Conservation (phyloP, 148 eudicot species). For the Rhododendron henanense region DNA sequence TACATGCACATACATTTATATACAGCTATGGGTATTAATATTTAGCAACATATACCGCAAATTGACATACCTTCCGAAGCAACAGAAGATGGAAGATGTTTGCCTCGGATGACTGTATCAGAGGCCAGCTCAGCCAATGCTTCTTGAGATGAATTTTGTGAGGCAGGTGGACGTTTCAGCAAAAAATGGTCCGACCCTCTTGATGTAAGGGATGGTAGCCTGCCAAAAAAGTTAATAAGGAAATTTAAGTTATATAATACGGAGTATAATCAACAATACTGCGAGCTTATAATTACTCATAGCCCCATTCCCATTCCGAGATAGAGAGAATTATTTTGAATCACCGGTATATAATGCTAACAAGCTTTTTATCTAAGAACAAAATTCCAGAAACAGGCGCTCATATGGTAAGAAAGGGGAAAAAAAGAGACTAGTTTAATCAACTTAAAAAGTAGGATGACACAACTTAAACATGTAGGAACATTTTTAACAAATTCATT, state of each 20-base stretch:
- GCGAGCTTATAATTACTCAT: constrained; percentile 4
- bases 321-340: background rate
- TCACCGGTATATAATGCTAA: background rate
- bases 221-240: constrained; percentile 13
- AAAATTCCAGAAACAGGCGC: background rate
- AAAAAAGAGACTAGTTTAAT: background rate
- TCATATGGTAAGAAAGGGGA: background rate
- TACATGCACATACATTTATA: background rate
- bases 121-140: constrained; percentile 51
- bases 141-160: constrained; percentile 60
- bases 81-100: constrained; percentile 24
- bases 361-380: background rate
- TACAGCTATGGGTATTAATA: background rate
- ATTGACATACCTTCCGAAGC: constrained; percentile 60
- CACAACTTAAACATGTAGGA: background rate
- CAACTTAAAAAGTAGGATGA: background rate
- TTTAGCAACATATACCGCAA: background rate
- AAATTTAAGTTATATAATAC: background rate
- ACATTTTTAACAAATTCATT: background rate
- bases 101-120: constrained; percentile 45
- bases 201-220: constrained; percentile 47
- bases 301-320: background rate
- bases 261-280: background rate
- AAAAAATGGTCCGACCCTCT: constrained; percentile 62
- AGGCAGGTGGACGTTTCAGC: constrained; percentile 65